A percentile compares a stretch with the other conserved stretches of the same genome.
phyloP scores from a whole-genome alignment of 805 yeast genomes.

The Ogataea populi-albae region DNA sequence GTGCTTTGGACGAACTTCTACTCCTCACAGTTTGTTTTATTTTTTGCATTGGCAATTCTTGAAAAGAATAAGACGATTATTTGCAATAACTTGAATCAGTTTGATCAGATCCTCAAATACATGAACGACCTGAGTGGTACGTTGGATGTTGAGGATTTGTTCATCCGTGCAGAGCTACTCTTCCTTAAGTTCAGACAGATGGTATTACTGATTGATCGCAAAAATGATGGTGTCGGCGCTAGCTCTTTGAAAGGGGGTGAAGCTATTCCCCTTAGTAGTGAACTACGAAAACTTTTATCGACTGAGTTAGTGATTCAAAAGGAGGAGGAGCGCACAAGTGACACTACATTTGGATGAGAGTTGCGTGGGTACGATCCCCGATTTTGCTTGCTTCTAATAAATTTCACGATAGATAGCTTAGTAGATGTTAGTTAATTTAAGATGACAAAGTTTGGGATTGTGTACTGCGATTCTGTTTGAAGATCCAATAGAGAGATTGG shows the following conservation, averaged over 20 bases:
- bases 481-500: too few species aligned
- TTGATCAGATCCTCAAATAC: constrained; percentile 90
- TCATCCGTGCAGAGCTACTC: constrained; percentile 80
- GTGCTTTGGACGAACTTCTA: constrained; percentile 84
- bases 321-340: constrained; percentile 30
- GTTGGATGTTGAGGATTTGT: constrained; percentile 68
- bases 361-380: neutral
- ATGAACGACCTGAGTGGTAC: constrained; percentile 86
- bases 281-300: constrained; percentile 58
- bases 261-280: constrained; percentile 40
- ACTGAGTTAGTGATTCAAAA: constrained; percentile 59
- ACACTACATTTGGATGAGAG: constrained; percentile 28
- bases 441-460: too few species aligned
- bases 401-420: too few species aligned
- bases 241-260: constrained; percentile 7
- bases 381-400: too few species aligned
- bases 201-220: constrained; percentile 71
- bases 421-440: too few species aligned
- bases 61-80: constrained; percentile 83
- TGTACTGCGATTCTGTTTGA: too few species aligned
- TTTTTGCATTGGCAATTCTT: constrained; percentile 83
- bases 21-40: constrained; percentile 83
- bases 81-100: constrained; percentile 65
- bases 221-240: constrained; percentile 23
- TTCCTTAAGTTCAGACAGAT: constrained; percentile 78